These are phyloP conservation scores for Medicago ruthenica DNA, from an alignment of 306 rosid species.

Conservation along the genomic window DNA sequence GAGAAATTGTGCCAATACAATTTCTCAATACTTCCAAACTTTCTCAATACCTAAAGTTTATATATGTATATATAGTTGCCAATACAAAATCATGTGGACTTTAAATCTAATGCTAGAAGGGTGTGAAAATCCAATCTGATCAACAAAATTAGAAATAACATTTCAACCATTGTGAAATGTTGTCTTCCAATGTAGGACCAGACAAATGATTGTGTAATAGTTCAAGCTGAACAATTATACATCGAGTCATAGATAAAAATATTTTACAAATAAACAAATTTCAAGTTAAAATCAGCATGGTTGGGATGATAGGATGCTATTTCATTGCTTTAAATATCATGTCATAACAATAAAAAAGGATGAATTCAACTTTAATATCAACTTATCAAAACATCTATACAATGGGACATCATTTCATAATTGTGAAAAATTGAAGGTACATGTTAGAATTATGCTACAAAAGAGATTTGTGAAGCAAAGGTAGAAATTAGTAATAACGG, in stretches of 20 bases:
- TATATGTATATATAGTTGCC: background rate
- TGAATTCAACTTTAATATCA: background rate
- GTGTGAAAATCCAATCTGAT: background rate
- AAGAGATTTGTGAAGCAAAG: too few species aligned
- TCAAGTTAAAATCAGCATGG: background rate
- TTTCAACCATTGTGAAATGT: background rate
- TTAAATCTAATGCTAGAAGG: background rate
- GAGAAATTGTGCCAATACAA: background rate
- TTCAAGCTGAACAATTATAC: too few species aligned
- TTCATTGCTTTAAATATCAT: constrained; percentile 9
- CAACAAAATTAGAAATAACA: background rate
- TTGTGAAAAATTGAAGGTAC: background rate
- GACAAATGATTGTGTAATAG: too few species aligned
- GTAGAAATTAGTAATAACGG: too few species aligned
- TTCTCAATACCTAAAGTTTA: background rate
- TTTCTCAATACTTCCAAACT: background rate
- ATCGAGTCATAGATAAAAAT: too few species aligned
- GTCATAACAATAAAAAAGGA: background rate
- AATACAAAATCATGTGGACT: background rate
- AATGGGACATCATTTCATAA: background rate
- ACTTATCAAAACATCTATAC: constrained; percentile 15
- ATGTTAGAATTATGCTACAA: too few species aligned
- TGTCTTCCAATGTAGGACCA: background rate
- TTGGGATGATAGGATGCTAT: background rate
- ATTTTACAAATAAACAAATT: too few species aligned